These are phyloP conservation scores for Nicotiana knightiana DNA, from an alignment of 257 asterid species.

Conservation along the genomic window DNA sequence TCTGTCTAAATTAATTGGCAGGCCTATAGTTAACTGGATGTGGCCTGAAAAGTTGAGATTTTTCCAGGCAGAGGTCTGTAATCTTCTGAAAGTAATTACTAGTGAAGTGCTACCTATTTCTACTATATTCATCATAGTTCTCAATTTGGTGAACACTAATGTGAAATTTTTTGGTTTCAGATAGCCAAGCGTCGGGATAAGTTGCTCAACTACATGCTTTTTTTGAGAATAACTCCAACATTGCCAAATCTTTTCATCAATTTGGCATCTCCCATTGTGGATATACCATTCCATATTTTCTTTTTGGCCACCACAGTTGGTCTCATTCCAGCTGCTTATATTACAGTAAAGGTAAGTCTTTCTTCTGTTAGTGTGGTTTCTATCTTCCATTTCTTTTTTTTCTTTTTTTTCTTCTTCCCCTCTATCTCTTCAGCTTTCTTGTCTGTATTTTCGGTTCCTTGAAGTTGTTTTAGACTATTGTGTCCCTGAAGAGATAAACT, in stretches of 20 bases:
- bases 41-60: constrained; percentile 83
- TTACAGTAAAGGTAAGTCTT: constrained; percentile 68
- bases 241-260: constrained; percentile 87
- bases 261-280: constrained; percentile 91
- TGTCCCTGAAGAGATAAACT: neutral
- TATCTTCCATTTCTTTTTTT: neutral
- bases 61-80: constrained; percentile 76
- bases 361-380: constrained; percentile 5
- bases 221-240: constrained; percentile 81
- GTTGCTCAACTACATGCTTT: constrained; percentile 86
- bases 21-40: constrained; percentile 77
- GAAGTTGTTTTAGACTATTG: neutral
- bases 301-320: constrained; percentile 81
- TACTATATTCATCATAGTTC: neutral
- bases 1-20: constrained; percentile 70
- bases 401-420: neutral
- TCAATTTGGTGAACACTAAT: neutral
- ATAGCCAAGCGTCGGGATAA: constrained; percentile 76
- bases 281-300: constrained; percentile 74
- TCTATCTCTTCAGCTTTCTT: neutral
- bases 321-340: constrained; percentile 77
- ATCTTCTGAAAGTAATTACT: neutral
- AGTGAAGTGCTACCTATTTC: neutral
- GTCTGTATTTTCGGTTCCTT: neutral
- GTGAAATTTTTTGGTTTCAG: constrained; percentile 33